Evolutionary conservation across 116 monocot genomes (phyloP).

Genomic region (Phalaenopsis hybrid): DNA sequence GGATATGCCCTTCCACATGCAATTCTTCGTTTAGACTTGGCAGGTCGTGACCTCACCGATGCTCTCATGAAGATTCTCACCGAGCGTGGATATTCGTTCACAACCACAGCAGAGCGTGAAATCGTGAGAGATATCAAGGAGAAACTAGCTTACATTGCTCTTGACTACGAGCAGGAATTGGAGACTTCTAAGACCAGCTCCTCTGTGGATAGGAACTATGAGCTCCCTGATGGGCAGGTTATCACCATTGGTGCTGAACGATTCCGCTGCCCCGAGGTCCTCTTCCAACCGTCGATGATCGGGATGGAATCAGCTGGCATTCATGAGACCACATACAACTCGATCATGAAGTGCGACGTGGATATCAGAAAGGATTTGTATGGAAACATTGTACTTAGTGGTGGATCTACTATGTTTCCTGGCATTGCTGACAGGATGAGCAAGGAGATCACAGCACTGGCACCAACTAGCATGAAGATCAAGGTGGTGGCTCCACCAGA

Average conservation of each 20-base stretch:
- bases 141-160: conserved; percentile 50
- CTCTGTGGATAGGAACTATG: conserved; percentile 46
- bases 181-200: conserved; percentile 25
- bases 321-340: conserved; percentile 50
- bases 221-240: conserved; percentile 46
- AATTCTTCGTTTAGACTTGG: conserved; percentile 44
- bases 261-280: conserved; percentile 48
- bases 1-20: conserved; percentile 57
- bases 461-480: conserved; percentile 50
- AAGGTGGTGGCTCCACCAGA: conserved; percentile 59
- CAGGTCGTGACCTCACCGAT: conserved; percentile 44
- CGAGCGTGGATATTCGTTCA: conserved; percentile 54
- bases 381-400: conserved; percentile 54
- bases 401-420: conserved; percentile 54
- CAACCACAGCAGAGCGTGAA: conserved; percentile 50
- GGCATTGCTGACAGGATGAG: conserved; percentile 56
- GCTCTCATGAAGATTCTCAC: conserved; percentile 51
- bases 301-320: conserved; percentile 58
- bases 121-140: conserved; percentile 54
- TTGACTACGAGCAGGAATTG: conserved; percentile 45
- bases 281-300: conserved; percentile 48
- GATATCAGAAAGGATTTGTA: conserved; percentile 56
- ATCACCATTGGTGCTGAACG: conserved; percentile 50
- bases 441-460: conserved; percentile 52
- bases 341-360: conserved; percentile 55